Base-by-base conservation (phyloP, 2,329 filamentous ascomycete genomes). In the Apiospora kogelbergensis region DNA sequence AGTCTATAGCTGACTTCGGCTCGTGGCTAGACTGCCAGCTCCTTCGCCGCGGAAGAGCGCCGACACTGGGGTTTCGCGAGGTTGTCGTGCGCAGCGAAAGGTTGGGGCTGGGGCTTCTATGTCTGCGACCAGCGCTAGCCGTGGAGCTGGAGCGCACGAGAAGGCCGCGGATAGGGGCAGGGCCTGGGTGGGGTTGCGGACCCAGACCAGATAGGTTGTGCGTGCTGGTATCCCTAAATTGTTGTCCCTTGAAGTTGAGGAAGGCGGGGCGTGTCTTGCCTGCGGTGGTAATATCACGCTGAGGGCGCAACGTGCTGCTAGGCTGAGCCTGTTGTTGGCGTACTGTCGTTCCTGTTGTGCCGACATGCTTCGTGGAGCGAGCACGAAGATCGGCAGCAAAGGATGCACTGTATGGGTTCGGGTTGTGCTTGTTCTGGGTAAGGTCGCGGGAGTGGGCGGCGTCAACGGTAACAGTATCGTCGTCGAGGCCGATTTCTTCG, bases 401-500 rank as follows among this genome's bases (percentile, higher is more conserved):
- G 10, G 81, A 83, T 45, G 82, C 78, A 71, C 84, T 86, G 72
- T 88, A 87, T 44, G 87, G 86, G 71, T 84, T 83, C 15, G 78
- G 80, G 68, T 73, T 75, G 69, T 75, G 72, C 73, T 82, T 84
- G 69, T 78, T 70, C 68, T 80, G 78, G 45, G 22, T 69, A 20
- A 78, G 69, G 63, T 80, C 74, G 63, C 79, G 77, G 37, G 79
- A 75, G 63, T 80, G 76, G 26, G 78, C 75, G 26, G 77, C 73
- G 65, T 80, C 77, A 41, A 76, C 69, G 20, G 80, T 74, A 66
- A 77, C 72, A 45, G 85, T 84, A 71, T 94, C 90, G 74, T 93
- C 91, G 70, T 94, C 91, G 40, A 98, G 88, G 15, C 92, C 93
- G 78, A 98, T 97, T 73, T 98, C 95, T 79, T 98, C 95, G 76